Base-by-base conservation (phyloP, 2,329 filamentous ascomycete genomes). In the Colletotrichum camelliae region DNA sequence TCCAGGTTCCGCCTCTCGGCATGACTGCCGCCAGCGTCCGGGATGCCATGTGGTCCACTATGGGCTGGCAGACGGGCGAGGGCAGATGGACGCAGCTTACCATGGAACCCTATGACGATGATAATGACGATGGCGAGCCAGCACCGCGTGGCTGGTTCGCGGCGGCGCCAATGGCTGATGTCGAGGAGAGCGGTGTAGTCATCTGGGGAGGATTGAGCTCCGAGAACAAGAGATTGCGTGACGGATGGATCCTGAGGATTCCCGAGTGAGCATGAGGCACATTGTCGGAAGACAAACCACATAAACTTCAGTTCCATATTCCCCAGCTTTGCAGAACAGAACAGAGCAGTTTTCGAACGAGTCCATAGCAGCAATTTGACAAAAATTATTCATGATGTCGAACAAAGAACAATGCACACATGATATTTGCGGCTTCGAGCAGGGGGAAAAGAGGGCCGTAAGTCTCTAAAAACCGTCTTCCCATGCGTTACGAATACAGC, bases 201-300 rank as follows among this genome's bases (percentile, higher is more conserved):
- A 79, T 94, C 13, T 92, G 91, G 85, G 93, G 93, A 43, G 92
- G 92, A 1, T 68, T 93, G 72, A 85, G 87, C 60, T 88, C 87
- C 52, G 84, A 85, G 21, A 90, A 90, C 77, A 82, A 84, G 79
- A 84, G 89, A 61, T 80, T 92, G 60, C 90, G 88, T 48, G 92
- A 94, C 81, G 92, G 90, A 4, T 94, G 92, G 92, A 90, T 94
- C 64, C 84, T 94, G 79, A 87, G 90, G 75, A 83, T 93, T 74
- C 87, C 85, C 64, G 65, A 73, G 60, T 77, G 65, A 52, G 4
- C 10, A 52, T 52, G 43, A 77, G 39, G 71, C 31, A 48, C 4
- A 15, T 12, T 55, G 15, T 43, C 21, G 8, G 27, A 16, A 48
- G 29, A 16, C 39, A 39, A 18, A 29, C 13, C 10, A 39, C 10